Evolutionary conservation across 2,329 filamentous ascomycete genomes (phyloP).

Genomic region (Cladophialophora yegresii): DNA sequence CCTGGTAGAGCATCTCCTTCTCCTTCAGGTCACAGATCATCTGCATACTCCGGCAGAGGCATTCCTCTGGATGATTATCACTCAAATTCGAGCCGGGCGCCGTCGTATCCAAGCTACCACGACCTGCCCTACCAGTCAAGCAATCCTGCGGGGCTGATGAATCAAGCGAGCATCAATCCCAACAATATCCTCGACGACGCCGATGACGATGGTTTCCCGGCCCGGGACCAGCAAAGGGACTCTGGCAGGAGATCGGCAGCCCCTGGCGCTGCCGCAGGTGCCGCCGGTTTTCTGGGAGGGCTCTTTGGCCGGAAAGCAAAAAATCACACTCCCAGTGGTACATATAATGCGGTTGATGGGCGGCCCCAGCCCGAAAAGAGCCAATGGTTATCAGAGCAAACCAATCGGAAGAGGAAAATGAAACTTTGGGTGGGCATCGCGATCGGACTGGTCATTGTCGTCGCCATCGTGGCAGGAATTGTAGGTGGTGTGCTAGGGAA

Average conservation of each 20-base stretch:
- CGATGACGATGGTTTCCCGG: constrained; percentile 80
- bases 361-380: constrained; percentile 59
- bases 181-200: constrained; percentile 82
- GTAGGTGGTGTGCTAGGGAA: constrained; percentile 71
- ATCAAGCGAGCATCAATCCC: constrained; percentile 57
- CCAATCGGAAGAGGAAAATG: constrained; percentile 64
- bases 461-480: constrained; percentile 71
- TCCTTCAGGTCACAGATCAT: constrained; percentile 34
- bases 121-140: constrained; percentile 68
- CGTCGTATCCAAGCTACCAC: constrained; percentile 46
- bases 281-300: constrained; percentile 48
- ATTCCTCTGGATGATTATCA: constrained; percentile 52
- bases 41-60: constrained; percentile 51
- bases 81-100: constrained; percentile 40
- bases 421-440: constrained; percentile 68
- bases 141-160: constrained; percentile 56
- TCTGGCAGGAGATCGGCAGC: constrained; percentile 46
- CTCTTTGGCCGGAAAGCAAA: constrained; percentile 46
- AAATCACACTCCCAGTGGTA: constrained; percentile 45
- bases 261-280: constrained; percentile 47
- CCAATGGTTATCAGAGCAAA: constrained; percentile 64
- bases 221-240: constrained; percentile 55
- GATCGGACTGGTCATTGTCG: constrained; percentile 66
- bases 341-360: constrained; percentile 60
- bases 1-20: constrained; percentile 38